Percentiles rank a stretch among this genome's conserved stretches.
phyloP scores from a whole-genome alignment of 768 basidiomycete species.

The Pisolithus albus region DNA sequence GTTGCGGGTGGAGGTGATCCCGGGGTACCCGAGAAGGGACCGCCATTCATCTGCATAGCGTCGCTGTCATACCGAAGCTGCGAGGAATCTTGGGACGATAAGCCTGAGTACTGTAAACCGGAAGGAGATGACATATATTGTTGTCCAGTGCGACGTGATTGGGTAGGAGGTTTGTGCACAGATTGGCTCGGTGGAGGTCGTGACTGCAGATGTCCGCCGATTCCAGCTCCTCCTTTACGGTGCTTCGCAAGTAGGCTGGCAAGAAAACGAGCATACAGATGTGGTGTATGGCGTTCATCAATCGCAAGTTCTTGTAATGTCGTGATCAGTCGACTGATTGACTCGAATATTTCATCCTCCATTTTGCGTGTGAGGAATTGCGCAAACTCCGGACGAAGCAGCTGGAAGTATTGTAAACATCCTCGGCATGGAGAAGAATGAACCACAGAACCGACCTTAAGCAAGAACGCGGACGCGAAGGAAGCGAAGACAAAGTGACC shows the following conservation, averaged over 20 bases:
- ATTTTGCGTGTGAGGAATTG: slow-evolving; percentile 49
- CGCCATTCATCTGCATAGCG: slow-evolving; percentile 28
- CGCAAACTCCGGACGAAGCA: slow-evolving; percentile 71
- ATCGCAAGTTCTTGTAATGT: slow-evolving; percentile 70
- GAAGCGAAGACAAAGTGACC: slow-evolving; percentile 74
- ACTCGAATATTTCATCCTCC: slow-evolving; percentile 64
- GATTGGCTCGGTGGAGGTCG: slow-evolving; percentile 39
- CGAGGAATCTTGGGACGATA: slow-evolving; percentile 9
- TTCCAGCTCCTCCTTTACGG: slow-evolving; percentile 55
- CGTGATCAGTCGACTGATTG: slow-evolving; percentile 67
- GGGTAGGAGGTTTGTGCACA: slow-evolving; percentile 6
- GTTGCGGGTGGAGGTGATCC: background rate
- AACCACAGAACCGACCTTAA: slow-evolving; percentile 47
- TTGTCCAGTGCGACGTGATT: slow-evolving; percentile 15
- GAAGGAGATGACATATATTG: slow-evolving; percentile 24
- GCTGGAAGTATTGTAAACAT: slow-evolving; percentile 29
- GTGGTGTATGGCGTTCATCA: slow-evolving; percentile 76
- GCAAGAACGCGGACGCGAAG: slow-evolving; percentile 77
- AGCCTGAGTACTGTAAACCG: slow-evolving; percentile 14
- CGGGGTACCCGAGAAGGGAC: background rate
- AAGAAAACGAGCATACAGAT: slow-evolving; percentile 74
- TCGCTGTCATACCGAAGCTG: slow-evolving; percentile 14
- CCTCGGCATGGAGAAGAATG: background rate
- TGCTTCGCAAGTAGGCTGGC: slow-evolving; percentile 63
- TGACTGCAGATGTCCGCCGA: slow-evolving; percentile 47